Evolutionary conservation across 495 filamentous ascomycete genomes (phyloP), one percentile per base, ranked within the genome.

Genomic region (Cercophora samala): DNA sequence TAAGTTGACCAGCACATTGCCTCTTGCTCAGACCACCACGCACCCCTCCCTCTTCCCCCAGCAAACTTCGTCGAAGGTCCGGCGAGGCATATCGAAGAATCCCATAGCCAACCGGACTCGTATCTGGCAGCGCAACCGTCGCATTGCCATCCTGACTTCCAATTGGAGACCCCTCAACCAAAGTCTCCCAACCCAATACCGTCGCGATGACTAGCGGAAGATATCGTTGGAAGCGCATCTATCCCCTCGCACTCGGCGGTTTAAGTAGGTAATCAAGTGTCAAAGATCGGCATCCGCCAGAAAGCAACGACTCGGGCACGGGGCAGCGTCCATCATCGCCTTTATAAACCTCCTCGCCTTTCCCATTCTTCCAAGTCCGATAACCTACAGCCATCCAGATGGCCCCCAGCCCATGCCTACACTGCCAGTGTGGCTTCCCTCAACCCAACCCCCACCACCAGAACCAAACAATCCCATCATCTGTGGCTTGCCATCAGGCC

Each of bases 71-170:
- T 21, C 53, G 53, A 56, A 56, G 53, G 22, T 56, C 53, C n/a
- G 53, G 53, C 4, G 53, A 56, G 22, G 53, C 53, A 21, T 56
- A 56, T 56, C 53, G 53, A 23, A 56, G 53, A 21, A 56, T 56
- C 22, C 53, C 53, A 13, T 56, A 19, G 5, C 53, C 53, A 6
- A 56, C 53, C 13, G n/a, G 53, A 56, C 53, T 56, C 22, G n/a
- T 56, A 5, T 21, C 53, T 21, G 53, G 53, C 5, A 23, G n/a
- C 8, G 18, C n/a, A 4, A 56, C n/a, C 22, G 53, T 56, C 5
- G 5, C 11, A 23, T 1, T 56, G 4, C 53, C 53, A 56, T 56
- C n/a, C n/a, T 56, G 53, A 21, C 9, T 17, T 11, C 9, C 13
- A 18, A 56, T 56, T 4, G 53, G 53, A 1, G 53, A 56, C 22